Percentiles rank a stretch among this genome's conserved stretches.
These are phyloP conservation scores for Sideroxylon spinosum DNA, from an alignment of 179 eudicot genomes.

Conservation along the genomic window DNA sequence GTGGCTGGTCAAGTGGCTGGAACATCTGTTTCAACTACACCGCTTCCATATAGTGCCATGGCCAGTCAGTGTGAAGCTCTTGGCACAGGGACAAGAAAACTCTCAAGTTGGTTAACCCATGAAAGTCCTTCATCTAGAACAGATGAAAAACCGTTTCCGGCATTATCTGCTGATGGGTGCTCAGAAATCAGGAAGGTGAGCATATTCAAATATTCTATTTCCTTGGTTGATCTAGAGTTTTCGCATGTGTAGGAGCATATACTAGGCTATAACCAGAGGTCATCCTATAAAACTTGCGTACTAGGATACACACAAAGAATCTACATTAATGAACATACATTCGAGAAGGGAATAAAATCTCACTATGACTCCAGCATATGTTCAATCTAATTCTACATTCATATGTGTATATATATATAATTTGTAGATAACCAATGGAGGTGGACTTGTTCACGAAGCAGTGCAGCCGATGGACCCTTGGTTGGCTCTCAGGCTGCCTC, in stretches of 20 bases:
- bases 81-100: conserved; percentile 70
- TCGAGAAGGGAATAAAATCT: too few relatives aligned
- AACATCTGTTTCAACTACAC: conserved; percentile 71
- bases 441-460: conserved; percentile 25
- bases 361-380: background rate
- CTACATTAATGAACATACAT: too few relatives aligned
- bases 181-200: conserved; percentile 46
- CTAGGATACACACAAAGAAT: too few relatives aligned
- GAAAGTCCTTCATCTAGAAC: conserved; percentile 33
- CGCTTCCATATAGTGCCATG: conserved; percentile 78
- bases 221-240: background rate
- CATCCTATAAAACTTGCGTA: background rate
- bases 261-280: background rate
- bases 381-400: background rate
- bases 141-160: conserved; percentile 14
- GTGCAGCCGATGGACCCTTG: conserved; percentile 33
- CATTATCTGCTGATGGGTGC: conserved; percentile 28
- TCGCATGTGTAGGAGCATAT: background rate
- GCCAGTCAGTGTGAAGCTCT: conserved; percentile 89
- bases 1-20: conserved; percentile 98
- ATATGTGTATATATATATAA: background rate
- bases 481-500: conserved; percentile 72
- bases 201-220: background rate
- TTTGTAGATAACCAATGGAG: conserved; percentile 35
- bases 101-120: conserved; percentile 69